These are phyloP conservation scores for Fraxinus xanthoxyloides DNA, from an alignment of 305 asterid genomes.

Conservation along the genomic window DNA sequence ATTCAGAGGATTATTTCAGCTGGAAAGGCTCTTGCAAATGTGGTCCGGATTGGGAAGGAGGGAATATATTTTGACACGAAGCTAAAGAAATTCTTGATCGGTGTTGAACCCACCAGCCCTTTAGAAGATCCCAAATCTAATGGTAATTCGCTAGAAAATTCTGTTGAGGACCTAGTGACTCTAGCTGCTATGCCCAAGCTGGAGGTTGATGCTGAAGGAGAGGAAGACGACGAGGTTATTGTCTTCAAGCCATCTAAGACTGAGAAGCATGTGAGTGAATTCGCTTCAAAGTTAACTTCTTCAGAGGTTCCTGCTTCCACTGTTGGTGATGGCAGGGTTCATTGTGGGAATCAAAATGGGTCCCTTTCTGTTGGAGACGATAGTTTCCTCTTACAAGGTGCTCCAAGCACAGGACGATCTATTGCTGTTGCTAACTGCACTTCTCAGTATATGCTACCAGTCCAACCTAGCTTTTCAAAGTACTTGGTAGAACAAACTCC, in stretches of 20 bases:
- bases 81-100: slow-evolving; percentile 61
- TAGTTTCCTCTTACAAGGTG: slow-evolving; percentile 38
- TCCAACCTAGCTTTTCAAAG: slow-evolving; percentile 41
- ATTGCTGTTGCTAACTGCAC: slow-evolving; percentile 29
- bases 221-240: slow-evolving; percentile 93
- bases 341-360: slow-evolving; percentile 38
- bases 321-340: slow-evolving; percentile 31
- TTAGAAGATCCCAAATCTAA: slow-evolving; percentile 33
- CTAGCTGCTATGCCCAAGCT: slow-evolving; percentile 31
- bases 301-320: slow-evolving; percentile 38
- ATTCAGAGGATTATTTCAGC: slow-evolving; percentile 81
- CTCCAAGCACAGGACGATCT: slow-evolving; percentile 40
- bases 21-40: slow-evolving; percentile 81
- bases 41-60: slow-evolving; percentile 53
- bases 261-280: slow-evolving; percentile 58
- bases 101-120: slow-evolving; percentile 49
- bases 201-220: slow-evolving; percentile 41
- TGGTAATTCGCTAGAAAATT: slow-evolving; percentile 29
- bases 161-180: slow-evolving; percentile 28
- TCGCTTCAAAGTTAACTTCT: slow-evolving; percentile 34
- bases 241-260: slow-evolving; percentile 66
- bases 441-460: slow-evolving; percentile 48
- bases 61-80: slow-evolving; percentile 65
- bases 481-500: slow-evolving; percentile 53
- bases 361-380: slow-evolving; percentile 45